Evolutionary conservation across 495 filamentous ascomycete genomes (phyloP), one percentile per base, ranked within the genome.

Genomic region (Entonaema liquescens): DNA sequence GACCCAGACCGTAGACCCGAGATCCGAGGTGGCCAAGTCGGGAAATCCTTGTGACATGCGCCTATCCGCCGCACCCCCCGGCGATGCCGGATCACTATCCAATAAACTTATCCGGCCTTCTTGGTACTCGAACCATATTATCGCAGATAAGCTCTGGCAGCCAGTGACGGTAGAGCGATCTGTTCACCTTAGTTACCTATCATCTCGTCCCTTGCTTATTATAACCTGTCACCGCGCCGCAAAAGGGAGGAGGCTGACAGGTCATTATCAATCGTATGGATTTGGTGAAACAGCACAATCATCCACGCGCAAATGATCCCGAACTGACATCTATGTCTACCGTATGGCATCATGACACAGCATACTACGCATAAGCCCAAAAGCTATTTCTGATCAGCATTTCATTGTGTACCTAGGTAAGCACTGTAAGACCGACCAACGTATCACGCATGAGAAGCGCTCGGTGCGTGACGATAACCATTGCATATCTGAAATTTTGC

Each of bases 1-100:
- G 67, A 53, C 60, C 67, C 62, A 40, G 35, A 62, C 40, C 13
- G 40, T 57, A 19, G 57, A 53, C 59, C 67, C 62, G 71, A 70
- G 67, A 74, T 70, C 71, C 71, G 67, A 70, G 55, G 53, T 36
- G 49, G 42, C 31, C 44, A 59, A 47, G 49, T 40, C 70, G 19
- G 47, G 28, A 49, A 35, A 60, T 35, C 62, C 55, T 42, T 52
- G 44, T 50, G 29, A 40, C 36, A 66, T 73, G 70, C 62, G 21
- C 57, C 65, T 57, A 65, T 60, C 70, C 70, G 65, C 65, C 50
- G 47, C 62, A 53, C n/a, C 49, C 49, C 53, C n/a, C 59, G 17
- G 21, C 40, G 9, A 56, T 49, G 26, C 17, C 57, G 56, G 44
- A 53, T 58, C 40, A 47, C 21, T 38, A 44, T 23, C 70, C 65